phyloP scores from a whole-genome alignment of 305 asterid species.

The Solanum hybrid region DNA sequence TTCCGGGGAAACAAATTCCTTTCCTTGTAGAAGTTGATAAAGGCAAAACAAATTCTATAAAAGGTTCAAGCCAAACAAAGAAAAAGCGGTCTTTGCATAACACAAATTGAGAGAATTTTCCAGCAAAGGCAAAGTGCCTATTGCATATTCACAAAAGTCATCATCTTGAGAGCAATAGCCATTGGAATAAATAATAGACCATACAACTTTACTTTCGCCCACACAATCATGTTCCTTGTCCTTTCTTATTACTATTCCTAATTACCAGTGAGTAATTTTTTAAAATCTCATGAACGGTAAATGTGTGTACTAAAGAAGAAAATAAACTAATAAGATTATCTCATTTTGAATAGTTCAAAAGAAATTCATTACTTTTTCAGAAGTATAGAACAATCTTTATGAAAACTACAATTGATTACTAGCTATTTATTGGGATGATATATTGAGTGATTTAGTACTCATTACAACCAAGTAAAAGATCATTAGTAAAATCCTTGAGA shows the following conservation, averaged over 20 bases:
- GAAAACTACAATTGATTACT: background rate
- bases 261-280: too few relatives aligned
- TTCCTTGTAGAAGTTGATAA: background rate
- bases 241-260: background rate
- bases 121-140: background rate
- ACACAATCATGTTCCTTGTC: background rate
- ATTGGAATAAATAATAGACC: background rate
- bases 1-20: too few relatives aligned
- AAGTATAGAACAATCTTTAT: background rate
- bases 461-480: background rate
- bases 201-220: background rate
- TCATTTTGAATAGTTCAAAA: background rate
- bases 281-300: background rate
- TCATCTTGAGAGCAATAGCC: background rate
- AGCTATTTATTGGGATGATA: background rate
- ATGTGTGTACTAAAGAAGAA: background rate
- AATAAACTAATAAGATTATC: background rate
- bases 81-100: background rate
- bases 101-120: background rate
- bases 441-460: background rate
- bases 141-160: background rate
- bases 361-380: background rate
- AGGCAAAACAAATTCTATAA: background rate
- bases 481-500: background rate
- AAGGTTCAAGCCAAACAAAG: background rate